Evolutionary conservation across 1,284 basidiomycete genomes (phyloP).

Genomic region (Moesziomyces sp.): DNA sequence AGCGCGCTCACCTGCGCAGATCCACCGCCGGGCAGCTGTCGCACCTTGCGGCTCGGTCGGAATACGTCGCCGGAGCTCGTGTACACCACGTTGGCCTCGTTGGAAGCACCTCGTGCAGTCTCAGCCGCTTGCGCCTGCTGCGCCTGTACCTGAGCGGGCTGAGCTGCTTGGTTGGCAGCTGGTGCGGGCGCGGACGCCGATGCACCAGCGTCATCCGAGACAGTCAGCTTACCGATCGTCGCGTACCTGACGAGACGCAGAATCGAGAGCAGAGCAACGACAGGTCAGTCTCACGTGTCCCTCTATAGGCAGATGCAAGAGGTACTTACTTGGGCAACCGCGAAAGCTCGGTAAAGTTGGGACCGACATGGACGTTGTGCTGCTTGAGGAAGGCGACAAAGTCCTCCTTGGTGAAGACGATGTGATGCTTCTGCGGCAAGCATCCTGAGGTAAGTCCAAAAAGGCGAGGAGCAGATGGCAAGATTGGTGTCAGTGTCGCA

Average conservation of each 20-base stretch:
- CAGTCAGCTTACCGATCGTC: slow-evolving; percentile 49
- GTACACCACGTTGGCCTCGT: slow-evolving; percentile 38
- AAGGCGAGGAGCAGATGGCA: too few relatives aligned
- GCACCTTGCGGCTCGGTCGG: slow-evolving; percentile 58
- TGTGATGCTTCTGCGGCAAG: slow-evolving; percentile 46
- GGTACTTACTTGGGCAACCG: slow-evolving; percentile 50
- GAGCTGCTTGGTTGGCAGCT: slow-evolving; percentile 1
- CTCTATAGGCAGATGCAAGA: not conserved
- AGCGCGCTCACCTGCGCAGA: slow-evolving; percentile 53
- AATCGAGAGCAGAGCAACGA: not conserved
- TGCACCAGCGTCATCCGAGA: slow-evolving; percentile 24
- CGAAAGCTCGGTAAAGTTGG: slow-evolving; percentile 58
- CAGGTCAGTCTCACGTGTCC: not conserved
- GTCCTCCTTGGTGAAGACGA: slow-evolving; percentile 60
- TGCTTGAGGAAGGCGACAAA: slow-evolving; percentile 61
- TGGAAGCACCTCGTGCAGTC: slow-evolving; percentile 2
- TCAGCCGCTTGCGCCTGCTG: slow-evolving; percentile 6
- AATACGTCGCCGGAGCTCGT: slow-evolving; percentile 58
- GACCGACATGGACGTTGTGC: slow-evolving; percentile 55
- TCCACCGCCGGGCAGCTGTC: slow-evolving; percentile 56
- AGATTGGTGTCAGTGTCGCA: not conserved
- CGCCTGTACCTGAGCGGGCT: slow-evolving; percentile 4
- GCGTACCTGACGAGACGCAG: slow-evolving; percentile 35
- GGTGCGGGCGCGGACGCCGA: slow-evolving; percentile 17
- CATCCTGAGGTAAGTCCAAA: slow-evolving; percentile 21